phyloP scores from a whole-genome alignment of 2,329 filamentous ascomycete species.

The Penicillium crustosum region DNA sequence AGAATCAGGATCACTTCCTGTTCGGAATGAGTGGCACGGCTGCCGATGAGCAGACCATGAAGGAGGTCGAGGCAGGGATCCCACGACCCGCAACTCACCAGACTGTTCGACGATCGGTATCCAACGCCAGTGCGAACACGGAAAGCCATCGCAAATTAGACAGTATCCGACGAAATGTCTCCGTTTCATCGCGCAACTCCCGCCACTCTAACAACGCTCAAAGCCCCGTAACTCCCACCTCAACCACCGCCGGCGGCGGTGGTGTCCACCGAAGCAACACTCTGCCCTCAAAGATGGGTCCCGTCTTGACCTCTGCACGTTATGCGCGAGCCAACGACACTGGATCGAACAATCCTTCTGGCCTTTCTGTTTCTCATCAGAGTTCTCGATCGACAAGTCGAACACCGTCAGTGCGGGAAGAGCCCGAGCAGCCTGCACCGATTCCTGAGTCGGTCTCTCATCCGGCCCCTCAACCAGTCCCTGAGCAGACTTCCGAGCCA shows the following conservation, averaged over 20 bases:
- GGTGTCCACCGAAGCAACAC: constrained; percentile 83
- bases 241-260: constrained; percentile 55
- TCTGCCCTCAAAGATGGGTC: constrained; percentile 85
- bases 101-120: constrained; percentile 69
- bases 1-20: constrained; percentile 97
- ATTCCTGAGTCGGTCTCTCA: neutral
- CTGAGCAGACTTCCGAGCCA: neutral
- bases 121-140: constrained; percentile 83
- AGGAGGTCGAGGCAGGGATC: constrained; percentile 67
- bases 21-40: constrained; percentile 98
- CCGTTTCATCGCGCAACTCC: constrained; percentile 86
- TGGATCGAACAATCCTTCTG: constrained; percentile 47
- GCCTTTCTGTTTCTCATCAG: constrained; percentile 31
- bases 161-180: constrained; percentile 80
- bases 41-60: constrained; percentile 77
- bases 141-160: constrained; percentile 80
- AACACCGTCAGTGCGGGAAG: constrained; percentile 25
- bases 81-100: constrained; percentile 52
- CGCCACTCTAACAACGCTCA: constrained; percentile 69
- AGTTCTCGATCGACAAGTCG: constrained; percentile 34
- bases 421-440: constrained; percentile 7
- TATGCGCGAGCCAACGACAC: constrained; percentile 61
- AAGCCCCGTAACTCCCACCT: constrained; percentile 63
- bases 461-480: neutral
- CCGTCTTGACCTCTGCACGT: constrained; percentile 65